Evolutionary conservation across 169 alveolate genomes (phyloP), one percentile per base, ranked within the genome.

Genomic region (Eimeria tenella): DNA sequence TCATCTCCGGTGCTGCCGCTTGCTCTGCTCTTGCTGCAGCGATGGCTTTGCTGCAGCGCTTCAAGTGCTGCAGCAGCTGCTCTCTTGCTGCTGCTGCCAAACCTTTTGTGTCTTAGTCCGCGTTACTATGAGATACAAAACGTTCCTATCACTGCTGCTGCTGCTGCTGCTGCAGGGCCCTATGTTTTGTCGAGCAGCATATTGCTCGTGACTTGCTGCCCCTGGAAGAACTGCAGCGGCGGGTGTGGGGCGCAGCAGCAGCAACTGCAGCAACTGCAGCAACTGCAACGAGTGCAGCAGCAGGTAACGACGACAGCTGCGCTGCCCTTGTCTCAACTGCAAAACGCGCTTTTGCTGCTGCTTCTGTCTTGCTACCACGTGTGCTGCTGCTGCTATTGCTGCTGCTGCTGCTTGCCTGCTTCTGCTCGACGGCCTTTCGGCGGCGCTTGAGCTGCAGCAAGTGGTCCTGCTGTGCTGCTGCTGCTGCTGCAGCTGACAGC

Each of bases 161-260:
- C 17, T 52, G 86, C 86, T 75, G 86, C 86, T 31, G 86, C 86
- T 75, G 63, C 86, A 75, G 86, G 63, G 86, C 86, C 13, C 23
- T 75, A 19, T 75, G 86, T 52, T 17, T 75, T 21, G 65, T 75
- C 50, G 86, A 75, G 63, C 60, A 49, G 63, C 86, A 75, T 62
- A 17, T 75, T 19, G 63, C 86, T 49, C 25, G 52, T 21, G 86
- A 75, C 4, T 75, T 75, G 86, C 86, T 75, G 86, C 86, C 86
- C 6, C 86, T 75, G 5, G 9, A 75, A 25, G 86, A 75, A 5
- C 86, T 75, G 63, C 86, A 75, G 63, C 86, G 63, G 1, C 60
- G 63, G 86, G 50, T 75, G 65, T 75, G 86, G 86, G 60, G 86
- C 4, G 60, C 65, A 19, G 63, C 86, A 11, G 86, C 86, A 11